Percentiles rank a stretch among this genome's conserved stretches.
phyloP scores from a whole-genome alignment of 106 monocot genomes.

The Dendrobium officinale region DNA sequence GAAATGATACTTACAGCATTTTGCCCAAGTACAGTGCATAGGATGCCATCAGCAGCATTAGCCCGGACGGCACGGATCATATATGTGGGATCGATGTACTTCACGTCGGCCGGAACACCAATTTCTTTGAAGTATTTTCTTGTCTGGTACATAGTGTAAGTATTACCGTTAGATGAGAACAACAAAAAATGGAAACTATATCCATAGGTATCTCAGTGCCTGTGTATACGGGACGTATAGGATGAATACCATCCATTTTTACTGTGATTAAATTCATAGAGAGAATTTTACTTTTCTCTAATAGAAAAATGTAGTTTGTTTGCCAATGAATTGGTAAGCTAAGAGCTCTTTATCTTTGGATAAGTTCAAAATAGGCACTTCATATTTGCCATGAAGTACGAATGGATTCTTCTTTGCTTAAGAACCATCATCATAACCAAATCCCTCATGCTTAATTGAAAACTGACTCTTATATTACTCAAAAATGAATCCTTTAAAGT shows the following conservation, averaged over 20 bases:
- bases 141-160: constrained; percentile 26
- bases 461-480: too few species aligned
- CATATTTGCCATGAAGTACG: too few species aligned
- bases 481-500: too few species aligned
- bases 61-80: constrained; percentile 87
- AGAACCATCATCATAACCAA: too few species aligned
- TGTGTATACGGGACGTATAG: background rate
- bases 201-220: background rate
- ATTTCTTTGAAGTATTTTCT: constrained; percentile 78
- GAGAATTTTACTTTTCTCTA: background rate
- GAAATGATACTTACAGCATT: constrained; percentile 56
- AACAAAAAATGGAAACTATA: background rate
- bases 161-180: background rate
- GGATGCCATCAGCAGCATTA: constrained; percentile 91
- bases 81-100: constrained; percentile 90
- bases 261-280: too few species aligned
- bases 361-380: too few species aligned
- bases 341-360: too few species aligned
- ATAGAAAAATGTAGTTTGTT: background rate
- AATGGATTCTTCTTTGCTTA: too few species aligned
- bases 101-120: constrained; percentile 58
- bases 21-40: constrained; percentile 93
- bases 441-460: too few species aligned
- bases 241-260: too few species aligned
- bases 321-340: too few species aligned